These are phyloP conservation scores for Xylaria multiplex DNA, from an alignment of 2,329 filamentous ascomycete species.

Conservation along the genomic window DNA sequence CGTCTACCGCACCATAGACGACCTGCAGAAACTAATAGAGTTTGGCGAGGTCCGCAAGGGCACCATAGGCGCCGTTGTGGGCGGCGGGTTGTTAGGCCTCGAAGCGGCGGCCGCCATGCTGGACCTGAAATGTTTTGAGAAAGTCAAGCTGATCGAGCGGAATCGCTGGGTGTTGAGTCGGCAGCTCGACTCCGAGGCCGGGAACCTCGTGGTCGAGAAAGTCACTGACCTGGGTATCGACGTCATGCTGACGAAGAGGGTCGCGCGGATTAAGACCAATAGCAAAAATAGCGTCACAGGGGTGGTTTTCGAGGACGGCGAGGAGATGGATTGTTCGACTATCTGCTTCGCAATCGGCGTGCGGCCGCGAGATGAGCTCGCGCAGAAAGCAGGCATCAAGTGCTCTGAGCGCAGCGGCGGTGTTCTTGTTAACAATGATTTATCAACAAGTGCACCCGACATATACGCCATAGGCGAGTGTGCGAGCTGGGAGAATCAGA, in stretches of 20 bases:
- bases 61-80: slow-evolving; percentile 78
- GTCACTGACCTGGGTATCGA: slow-evolving; percentile 82
- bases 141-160: slow-evolving; percentile 82
- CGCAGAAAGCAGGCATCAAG: slow-evolving; percentile 73
- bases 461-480: slow-evolving; percentile 93
- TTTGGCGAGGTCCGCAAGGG: slow-evolving; percentile 75
- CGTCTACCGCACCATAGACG: slow-evolving; percentile 87
- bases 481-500: slow-evolving; percentile 87
- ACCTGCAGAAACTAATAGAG: slow-evolving; percentile 79
- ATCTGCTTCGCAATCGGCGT: slow-evolving; percentile 93
- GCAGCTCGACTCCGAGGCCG: slow-evolving; percentile 84
- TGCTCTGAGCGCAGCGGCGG: slow-evolving; percentile 79
- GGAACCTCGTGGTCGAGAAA: slow-evolving; percentile 82
- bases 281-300: slow-evolving; percentile 75
- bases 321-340: slow-evolving; percentile 78
- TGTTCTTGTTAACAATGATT: slow-evolving; percentile 73
- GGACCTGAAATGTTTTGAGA: slow-evolving; percentile 78
- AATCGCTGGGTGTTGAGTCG: slow-evolving; percentile 85
- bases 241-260: slow-evolving; percentile 79
- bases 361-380: slow-evolving; percentile 81
- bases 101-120: slow-evolving; percentile 94
- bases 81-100: slow-evolving; percentile 84
- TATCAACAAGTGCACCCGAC: slow-evolving; percentile 75
- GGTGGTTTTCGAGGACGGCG: slow-evolving; percentile 82
- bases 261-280: slow-evolving; percentile 76